Base-by-base conservation (phyloP, 176 grass and related monocot genomes). In the Tillandsia leiboldiana region DNA sequence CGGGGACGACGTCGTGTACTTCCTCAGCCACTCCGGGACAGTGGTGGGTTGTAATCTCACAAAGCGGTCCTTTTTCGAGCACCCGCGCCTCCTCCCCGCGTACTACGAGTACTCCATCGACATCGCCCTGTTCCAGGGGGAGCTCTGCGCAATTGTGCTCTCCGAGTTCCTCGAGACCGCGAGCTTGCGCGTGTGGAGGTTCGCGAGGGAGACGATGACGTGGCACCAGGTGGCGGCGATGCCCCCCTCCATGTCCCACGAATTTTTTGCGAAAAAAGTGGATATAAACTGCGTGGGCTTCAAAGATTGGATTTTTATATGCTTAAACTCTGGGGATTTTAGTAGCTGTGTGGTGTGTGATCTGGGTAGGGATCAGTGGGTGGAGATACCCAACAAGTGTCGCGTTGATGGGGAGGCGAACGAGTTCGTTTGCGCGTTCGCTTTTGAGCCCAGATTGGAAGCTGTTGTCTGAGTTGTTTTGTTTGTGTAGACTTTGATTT, bases 371-470 rank as follows among this genome's bases (percentile, higher is more conserved):
- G 83, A 94, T 68, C 56, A 49, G 61, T 99, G 95, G 95, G 62
- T 79, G 48, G 90, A 93, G 72, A 66, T 99, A 26, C 84, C 87
- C 0, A 42, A 18, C 24, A 80, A 18, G 27, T 75, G 75, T 56
- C 56, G 3, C 50, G 74, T 11, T 10, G 67, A 22, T 58, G 82
- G 72, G 4, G 72, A 63, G 71, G 62, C 42, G 77, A 76, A 73
- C 73, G 90, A 84, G 72, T 99, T 90, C 75, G 80, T 90, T 65
- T 83, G 90, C 65, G 84, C 87, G 15, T 81, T 99, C 87, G 83
- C 87, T 20, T 99, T 93, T 56, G 95, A 99, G 72, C 95, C 95
- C 15, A 88, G 95, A 73, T 70, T 93, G 20, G 95, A 99, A 72
- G 87, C 76, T 52, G 29, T 76, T 78, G 84, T 88, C 20, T 93